Conservation (phyloP, 139 green algal species). For the Coelastrella sp. region DNA sequence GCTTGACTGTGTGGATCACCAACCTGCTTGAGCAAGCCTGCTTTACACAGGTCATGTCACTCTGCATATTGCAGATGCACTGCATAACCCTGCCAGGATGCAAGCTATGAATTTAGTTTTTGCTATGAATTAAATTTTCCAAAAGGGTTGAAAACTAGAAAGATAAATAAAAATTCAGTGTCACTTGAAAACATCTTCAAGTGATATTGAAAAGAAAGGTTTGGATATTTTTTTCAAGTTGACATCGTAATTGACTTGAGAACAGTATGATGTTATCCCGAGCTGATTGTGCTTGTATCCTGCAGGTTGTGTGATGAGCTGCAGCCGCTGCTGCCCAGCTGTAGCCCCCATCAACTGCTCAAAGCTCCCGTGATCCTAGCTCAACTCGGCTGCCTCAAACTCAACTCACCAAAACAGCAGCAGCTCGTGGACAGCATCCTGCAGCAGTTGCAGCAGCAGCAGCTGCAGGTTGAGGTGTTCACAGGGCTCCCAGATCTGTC, state of each 20-base stretch:
- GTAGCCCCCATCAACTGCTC: background rate
- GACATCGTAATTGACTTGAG: no score
- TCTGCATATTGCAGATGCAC: no score
- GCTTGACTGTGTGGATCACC: background rate
- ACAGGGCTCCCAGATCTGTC: background rate
- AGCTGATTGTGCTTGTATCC: background rate
- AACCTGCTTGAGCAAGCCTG: no score
- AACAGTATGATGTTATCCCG: background rate
- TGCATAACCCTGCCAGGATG: no score
- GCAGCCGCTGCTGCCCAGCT: background rate
- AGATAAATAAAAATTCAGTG: no score
- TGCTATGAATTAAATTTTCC: no score
- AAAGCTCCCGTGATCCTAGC: background rate
- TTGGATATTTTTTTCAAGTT: no score
- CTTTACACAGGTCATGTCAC: no score
- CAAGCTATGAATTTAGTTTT: no score
- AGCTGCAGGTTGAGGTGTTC: background rate
- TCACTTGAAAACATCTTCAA: no score
- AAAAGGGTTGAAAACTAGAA: no score
- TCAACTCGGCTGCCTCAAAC: conserved; percentile 26
- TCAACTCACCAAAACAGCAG: conserved; percentile 32
- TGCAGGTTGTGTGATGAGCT: conserved; percentile 11
- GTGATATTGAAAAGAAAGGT: no score
- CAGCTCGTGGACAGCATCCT: conserved; percentile 8
- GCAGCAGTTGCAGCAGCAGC: background rate